Percentiles rank a stretch among this genome's conserved stretches.
Evolutionary conservation across 139 green algal genomes (phyloP).

Genomic region (Chlamydomonas eustigma): DNA sequence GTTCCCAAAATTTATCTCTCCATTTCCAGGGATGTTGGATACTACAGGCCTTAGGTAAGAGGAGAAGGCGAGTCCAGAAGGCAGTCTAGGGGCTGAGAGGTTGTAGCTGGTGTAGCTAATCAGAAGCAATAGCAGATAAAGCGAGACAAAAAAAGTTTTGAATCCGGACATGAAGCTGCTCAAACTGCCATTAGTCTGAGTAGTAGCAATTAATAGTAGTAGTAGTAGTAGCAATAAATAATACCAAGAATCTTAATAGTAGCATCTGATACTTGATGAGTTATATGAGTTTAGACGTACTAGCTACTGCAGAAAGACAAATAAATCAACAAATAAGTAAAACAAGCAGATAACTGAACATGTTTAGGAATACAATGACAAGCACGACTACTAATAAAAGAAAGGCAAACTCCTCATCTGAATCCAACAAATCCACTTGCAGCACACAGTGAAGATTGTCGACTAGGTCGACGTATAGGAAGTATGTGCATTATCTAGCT

Average conservation of each 20-base stretch:
- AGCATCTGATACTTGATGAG: background rate
- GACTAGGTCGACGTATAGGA: too few species aligned
- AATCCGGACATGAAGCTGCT: background rate
- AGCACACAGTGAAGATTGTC: too few species aligned
- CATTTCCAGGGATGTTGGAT: background rate
- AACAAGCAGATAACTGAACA: too few species aligned
- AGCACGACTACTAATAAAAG: too few species aligned
- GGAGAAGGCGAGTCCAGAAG: background rate
- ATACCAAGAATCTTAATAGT: background rate
- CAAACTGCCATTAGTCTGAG: too few species aligned
- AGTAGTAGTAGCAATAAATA: background rate
- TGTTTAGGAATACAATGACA: too few species aligned
- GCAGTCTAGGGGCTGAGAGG: background rate
- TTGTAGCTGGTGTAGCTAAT: background rate
- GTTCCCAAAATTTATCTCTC: background rate
- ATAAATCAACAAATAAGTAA: too few species aligned
- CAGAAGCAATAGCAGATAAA: background rate
- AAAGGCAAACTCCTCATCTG: too few species aligned
- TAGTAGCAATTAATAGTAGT: background rate
- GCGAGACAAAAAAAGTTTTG: background rate
- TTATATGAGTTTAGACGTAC: background rate
- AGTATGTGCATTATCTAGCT: background rate
- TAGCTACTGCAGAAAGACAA: background rate
- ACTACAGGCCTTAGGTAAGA: background rate
- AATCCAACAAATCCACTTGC: too few species aligned